phyloP scores from a whole-genome alignment of 441 rosid genomes.

The Oxalis stricta region DNA sequence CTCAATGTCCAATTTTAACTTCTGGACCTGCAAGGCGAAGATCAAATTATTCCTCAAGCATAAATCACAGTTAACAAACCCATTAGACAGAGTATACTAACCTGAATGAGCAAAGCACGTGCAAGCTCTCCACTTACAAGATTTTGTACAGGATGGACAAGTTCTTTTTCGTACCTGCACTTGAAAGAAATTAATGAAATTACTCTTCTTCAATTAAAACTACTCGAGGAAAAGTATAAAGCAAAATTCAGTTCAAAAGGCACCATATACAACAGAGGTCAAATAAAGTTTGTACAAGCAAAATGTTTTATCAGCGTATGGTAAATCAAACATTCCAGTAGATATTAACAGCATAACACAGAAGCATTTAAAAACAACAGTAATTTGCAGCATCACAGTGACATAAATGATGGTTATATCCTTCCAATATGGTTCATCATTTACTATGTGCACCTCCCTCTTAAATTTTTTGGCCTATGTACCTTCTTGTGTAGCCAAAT shows the following conservation, averaged over 20 bases:
- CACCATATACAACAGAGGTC: too few relatives aligned
- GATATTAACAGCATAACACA: too few relatives aligned
- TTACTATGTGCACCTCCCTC: too few relatives aligned
- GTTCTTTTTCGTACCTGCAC: conserved; percentile 80
- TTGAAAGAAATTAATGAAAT: conserved; percentile 3
- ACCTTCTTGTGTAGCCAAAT: too few relatives aligned
- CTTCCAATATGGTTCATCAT: too few relatives aligned
- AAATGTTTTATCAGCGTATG: too few relatives aligned
- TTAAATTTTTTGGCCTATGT: too few relatives aligned
- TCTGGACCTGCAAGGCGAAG: conserved; percentile 70
- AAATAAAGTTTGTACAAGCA: too few relatives aligned
- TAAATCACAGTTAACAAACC: conserved; percentile 9
- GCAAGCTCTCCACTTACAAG: conserved; percentile 93
- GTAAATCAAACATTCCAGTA: too few relatives aligned
- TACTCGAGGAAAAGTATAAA: background rate
- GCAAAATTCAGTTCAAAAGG: background rate
- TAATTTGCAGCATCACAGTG: too few relatives aligned
- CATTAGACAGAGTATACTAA: conserved; percentile 15
- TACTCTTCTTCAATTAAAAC: conserved; percentile 1
- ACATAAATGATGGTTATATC: too few relatives aligned
- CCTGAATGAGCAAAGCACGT: conserved; percentile 93
- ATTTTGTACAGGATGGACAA: conserved; percentile 77
- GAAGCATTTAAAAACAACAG: too few relatives aligned
- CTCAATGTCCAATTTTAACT: conserved; percentile 86
- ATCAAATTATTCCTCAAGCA: conserved; percentile 10